Conservation (phyloP, 2,329 filamentous ascomycete species). For the Aureobasidium lini region DNA sequence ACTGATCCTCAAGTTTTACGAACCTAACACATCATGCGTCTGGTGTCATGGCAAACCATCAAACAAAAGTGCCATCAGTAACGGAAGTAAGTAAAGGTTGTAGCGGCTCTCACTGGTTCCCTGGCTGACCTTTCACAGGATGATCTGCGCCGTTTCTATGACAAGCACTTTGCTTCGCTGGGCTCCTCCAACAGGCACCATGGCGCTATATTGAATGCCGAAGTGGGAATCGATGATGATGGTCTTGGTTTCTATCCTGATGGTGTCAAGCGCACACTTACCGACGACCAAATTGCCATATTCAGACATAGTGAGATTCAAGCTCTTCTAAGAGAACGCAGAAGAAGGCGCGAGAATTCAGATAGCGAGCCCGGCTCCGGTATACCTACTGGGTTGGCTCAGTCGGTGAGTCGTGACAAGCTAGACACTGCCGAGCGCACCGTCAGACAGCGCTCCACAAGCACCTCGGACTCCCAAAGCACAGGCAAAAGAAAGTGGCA, state of each 20-base stretch:
- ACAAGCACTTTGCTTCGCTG: neutral
- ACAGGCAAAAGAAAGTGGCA: slow-evolving; percentile 29
- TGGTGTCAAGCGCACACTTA: slow-evolving; percentile 80
- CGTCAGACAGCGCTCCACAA: neutral
- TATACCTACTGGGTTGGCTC: neutral
- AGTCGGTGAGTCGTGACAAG: neutral
- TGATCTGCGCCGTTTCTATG: neutral
- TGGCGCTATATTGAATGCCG: neutral
- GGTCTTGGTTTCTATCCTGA: slow-evolving; percentile 78
- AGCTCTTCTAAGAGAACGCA: slow-evolving; percentile 43
- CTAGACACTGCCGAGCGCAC: neutral
- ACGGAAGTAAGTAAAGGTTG: neutral
- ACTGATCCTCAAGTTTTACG: no score
- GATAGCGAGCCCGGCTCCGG: neutral
- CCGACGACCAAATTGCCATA: slow-evolving; percentile 82
- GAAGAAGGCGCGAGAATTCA: slow-evolving; percentile 12
- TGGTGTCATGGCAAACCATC: neutral
- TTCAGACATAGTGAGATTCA: slow-evolving; percentile 87
- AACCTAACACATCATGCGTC: neutral
- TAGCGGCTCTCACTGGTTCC: no score
- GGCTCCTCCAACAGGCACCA: slow-evolving; percentile 2
- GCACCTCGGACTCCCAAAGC: neutral
- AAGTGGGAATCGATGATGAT: slow-evolving; percentile 40
- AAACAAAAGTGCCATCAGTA: neutral
- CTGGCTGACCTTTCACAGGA: neutral